phyloP scores from a whole-genome alignment of 805 yeast species.

The Starmerella sirachaensis region DNA sequence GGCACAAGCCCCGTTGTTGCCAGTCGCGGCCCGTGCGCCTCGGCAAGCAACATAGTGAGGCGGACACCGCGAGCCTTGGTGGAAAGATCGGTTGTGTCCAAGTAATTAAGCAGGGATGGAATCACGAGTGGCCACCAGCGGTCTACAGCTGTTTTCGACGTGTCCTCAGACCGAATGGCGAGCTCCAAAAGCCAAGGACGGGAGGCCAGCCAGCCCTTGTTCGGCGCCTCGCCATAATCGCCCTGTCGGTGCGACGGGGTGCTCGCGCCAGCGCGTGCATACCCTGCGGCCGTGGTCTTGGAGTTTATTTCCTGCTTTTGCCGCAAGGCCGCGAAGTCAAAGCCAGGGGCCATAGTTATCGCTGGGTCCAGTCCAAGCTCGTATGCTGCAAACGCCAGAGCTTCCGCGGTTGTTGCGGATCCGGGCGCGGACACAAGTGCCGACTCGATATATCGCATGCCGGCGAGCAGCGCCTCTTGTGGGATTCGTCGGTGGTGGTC shows the following conservation, averaged over 20 bases:
- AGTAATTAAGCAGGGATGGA: constrained; percentile 25
- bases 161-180: constrained; percentile 1
- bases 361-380: background rate
- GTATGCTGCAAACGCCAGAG: constrained; percentile 6
- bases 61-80: constrained; percentile 22
- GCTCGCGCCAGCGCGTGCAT: constrained; percentile 1
- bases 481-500: background rate
- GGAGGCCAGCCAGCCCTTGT: background rate
- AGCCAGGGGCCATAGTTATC: background rate
- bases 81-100: constrained; percentile 24
- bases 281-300: constrained; percentile 7
- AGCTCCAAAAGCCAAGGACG: constrained; percentile 18
- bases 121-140: constrained; percentile 26
- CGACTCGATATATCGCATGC: too few species aligned
- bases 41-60: constrained; percentile 12
- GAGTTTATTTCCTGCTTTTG: background rate
- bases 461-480: too few species aligned
- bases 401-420: background rate
- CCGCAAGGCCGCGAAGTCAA: background rate
- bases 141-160: background rate
- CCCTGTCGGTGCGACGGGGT: too few species aligned
- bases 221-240: background rate
- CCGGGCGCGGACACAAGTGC: too few species aligned
- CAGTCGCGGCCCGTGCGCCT: constrained; percentile 10
- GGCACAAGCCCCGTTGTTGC: constrained; percentile 23